Conservation (phyloP, 2,329 filamentous ascomycete species). For the Aspergillus pseudoterreus region DNA sequence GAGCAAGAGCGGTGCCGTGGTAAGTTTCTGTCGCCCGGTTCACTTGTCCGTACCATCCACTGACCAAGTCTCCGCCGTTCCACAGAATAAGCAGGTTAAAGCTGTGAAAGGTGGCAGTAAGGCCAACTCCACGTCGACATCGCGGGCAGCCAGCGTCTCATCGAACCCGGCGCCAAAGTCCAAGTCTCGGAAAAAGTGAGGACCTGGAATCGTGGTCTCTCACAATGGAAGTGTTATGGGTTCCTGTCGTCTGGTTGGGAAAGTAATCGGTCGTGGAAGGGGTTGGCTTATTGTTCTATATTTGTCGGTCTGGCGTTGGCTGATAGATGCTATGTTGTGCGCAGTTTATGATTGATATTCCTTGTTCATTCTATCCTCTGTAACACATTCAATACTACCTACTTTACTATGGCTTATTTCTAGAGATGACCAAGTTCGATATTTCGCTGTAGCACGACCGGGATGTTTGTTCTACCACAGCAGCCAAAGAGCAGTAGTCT, state of each 20-base stretch:
- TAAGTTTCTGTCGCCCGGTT: conserved; percentile 43
- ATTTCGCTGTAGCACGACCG: not conserved
- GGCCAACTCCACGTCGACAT: conserved; percentile 70
- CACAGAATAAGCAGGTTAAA: conserved; percentile 88
- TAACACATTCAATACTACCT: conserved; percentile 6
- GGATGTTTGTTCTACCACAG: not conserved
- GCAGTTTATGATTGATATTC: conserved; percentile 3
- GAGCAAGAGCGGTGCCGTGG: conserved; percentile 83
- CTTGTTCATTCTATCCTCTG: conserved; percentile 4
- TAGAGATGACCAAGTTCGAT: not conserved
- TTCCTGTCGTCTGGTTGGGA: conserved; percentile 12
- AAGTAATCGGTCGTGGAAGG: conserved; percentile 10
- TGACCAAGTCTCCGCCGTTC: conserved; percentile 1
- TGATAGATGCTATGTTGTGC: conserved; percentile 15
- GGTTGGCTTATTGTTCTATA: conserved; percentile 11
- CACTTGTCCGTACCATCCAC: not conserved
- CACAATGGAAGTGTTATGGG: conserved; percentile 4
- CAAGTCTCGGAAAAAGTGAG: conserved; percentile 49
- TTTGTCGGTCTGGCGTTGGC: conserved; percentile 19
- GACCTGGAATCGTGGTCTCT: conserved; percentile 2
- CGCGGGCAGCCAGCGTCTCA: conserved; percentile 81
- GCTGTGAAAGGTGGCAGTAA: conserved; percentile 76
- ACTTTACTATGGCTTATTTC: not conserved
- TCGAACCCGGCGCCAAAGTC: conserved; percentile 60
- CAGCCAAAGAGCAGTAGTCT: not conserved